A percentile compares a stretch with the other conserved stretches of the same genome.
phyloP scores from a whole-genome alignment of 2,329 filamentous ascomycete genomes.

The Fusarium papillatum region DNA sequence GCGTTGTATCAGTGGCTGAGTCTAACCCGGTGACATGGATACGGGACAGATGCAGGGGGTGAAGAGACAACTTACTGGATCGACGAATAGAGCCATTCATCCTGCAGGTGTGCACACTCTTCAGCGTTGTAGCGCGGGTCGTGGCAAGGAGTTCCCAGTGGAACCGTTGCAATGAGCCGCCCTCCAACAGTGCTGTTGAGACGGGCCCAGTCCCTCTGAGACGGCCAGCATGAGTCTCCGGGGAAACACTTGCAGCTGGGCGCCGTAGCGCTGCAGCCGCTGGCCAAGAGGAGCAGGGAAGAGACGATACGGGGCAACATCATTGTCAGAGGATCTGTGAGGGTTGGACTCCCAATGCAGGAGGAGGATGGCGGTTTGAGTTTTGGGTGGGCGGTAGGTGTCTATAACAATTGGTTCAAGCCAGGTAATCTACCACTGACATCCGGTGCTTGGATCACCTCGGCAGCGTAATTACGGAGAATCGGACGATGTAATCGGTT shows the following conservation, averaged over 20 bases:
- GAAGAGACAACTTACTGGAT: slow-evolving; percentile 54
- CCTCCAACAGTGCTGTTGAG: slow-evolving; percentile 66
- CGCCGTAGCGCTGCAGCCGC: background rate
- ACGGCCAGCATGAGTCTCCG: slow-evolving; percentile 66
- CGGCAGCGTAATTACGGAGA: background rate
- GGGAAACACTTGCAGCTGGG: slow-evolving; percentile 47
- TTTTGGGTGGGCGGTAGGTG: background rate
- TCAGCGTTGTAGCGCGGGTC: slow-evolving; percentile 59
- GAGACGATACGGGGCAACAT: background rate
- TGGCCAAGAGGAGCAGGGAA: slow-evolving; percentile 8
- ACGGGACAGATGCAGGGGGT: background rate
- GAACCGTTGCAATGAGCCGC: slow-evolving; percentile 62
- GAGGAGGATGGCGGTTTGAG: background rate
- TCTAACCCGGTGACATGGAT: background rate
- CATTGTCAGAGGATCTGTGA: background rate
- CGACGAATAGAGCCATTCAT: slow-evolving; percentile 58
- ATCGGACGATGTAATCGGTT: background rate
- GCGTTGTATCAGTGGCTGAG: background rate
- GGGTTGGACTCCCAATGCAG: background rate
- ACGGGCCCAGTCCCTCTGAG: slow-evolving; percentile 54
- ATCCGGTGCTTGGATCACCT: background rate
- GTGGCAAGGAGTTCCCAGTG: slow-evolving; percentile 65
- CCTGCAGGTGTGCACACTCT: slow-evolving; percentile 56
- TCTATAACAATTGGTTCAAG: background rate
- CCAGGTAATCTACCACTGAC: background rate